Evolutionary conservation across 2,329 filamentous ascomycete species (phyloP), one percentile per base, ranked within the genome.

Genomic region (Colletotrichum sp.): DNA sequence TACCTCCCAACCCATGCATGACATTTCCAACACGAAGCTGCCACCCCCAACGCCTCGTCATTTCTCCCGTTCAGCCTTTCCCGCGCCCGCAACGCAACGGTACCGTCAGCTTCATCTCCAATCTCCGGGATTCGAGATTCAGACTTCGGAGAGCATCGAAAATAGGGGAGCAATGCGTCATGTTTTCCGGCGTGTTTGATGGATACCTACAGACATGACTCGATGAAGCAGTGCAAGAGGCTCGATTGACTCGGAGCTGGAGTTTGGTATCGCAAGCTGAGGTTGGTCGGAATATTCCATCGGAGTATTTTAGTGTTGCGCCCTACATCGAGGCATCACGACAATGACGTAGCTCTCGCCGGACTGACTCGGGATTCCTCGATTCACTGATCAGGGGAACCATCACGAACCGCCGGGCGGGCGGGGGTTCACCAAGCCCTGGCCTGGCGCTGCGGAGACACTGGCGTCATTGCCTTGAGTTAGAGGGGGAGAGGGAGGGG

Each of bases 401-500:
- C 67, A 75, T 72, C 63, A 73, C 69, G 73, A 73, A 75, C 69
- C 63, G 63, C 63, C 63, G 57, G 32, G 55, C 39, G 57, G 57
- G 67, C 39, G 55, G 69, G 63, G 71, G 69, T 63, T 75, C 69
- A 72, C 63, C 63, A 72, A 61, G 70, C 61, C 73, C 63, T 72
- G 63, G 27, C 59, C 70, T 44, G 44, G 63, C 69, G 39, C 57
- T 72, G 73, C 73, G 73, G 73, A 44, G 73, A 68, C 69, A 22
- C 55, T 75, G 73, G 71, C 73, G 73, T 75, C 73, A 75, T 75
- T 59, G 63, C 44, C 44, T 32, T 8, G 70, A 73, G 61, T 25
- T 57, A 22, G 63, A 72, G 27, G 68, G 55, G 59, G 16, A 27
- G 11, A 34, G 28, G 71, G 57, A 57, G 55, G 71, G 72, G 72